Conservation (phyloP, 495 filamentous ascomycete species). For the Trichoderma reesei region DNA sequence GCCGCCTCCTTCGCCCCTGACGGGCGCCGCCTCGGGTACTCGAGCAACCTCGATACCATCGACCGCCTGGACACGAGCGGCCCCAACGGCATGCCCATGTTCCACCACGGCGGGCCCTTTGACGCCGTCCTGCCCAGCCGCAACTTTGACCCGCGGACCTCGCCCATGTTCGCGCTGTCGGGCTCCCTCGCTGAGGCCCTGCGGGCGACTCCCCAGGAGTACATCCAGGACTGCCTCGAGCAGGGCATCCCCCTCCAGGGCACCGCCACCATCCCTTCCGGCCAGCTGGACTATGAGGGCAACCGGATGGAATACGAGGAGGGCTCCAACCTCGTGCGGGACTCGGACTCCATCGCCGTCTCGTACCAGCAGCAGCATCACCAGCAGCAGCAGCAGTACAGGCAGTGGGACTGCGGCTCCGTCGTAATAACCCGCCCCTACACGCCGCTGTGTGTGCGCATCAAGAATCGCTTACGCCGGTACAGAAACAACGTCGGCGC, state of each 20-base stretch:
- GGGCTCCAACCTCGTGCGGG: constrained; percentile 73
- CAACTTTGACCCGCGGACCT: constrained; percentile 49
- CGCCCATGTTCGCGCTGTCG: constrained; percentile 71
- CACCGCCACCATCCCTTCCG: constrained; percentile 64
- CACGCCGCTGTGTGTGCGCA: neutral
- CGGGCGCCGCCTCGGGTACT: too few species aligned
- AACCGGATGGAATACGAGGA: constrained; percentile 72
- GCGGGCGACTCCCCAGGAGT: constrained; percentile 72
- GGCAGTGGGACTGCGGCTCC: too few species aligned
- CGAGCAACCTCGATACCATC: constrained; percentile 48
- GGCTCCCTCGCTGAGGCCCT: constrained; percentile 69
- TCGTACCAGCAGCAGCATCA: constrained; percentile 45
- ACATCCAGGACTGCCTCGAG: constrained; percentile 62
- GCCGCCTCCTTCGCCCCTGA: too few species aligned
- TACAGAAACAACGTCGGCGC: constrained; percentile 55
- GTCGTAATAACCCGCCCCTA: neutral
- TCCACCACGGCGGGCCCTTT: constrained; percentile 90
- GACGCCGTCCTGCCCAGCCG: constrained; percentile 69
- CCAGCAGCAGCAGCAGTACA: too few species aligned
- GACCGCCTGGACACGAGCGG: constrained; percentile 18
- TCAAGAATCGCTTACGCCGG: constrained; percentile 12
- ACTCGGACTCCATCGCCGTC: constrained; percentile 47
- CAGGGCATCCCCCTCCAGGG: constrained; percentile 81
- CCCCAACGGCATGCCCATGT: constrained; percentile 25
- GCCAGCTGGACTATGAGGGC: constrained; percentile 54